These are phyloP conservation scores for Ogataea trehalophila DNA, from an alignment of 805 yeast species.

Conservation along the genomic window DNA sequence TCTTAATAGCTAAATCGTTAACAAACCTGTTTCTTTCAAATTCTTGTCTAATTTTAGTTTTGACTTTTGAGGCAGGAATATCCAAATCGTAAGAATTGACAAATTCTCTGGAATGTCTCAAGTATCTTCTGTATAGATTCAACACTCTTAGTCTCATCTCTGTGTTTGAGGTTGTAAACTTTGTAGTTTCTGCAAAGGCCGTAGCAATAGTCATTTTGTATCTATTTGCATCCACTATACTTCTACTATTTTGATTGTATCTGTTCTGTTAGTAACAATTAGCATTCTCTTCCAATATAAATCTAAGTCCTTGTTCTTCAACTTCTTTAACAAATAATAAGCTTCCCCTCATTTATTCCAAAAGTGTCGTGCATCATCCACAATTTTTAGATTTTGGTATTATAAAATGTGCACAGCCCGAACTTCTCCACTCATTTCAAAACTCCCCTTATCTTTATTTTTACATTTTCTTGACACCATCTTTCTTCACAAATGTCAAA, in stretches of 20 bases:
- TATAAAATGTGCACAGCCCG: too few relatives aligned
- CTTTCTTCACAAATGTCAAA: too few relatives aligned
- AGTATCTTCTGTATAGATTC: constrained; percentile 67
- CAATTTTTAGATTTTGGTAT: too few relatives aligned
- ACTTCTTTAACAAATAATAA: not conserved
- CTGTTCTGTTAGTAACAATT: not conserved
- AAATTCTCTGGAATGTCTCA: constrained; percentile 47
- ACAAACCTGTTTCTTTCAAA: constrained; percentile 81
- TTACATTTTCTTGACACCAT: too few relatives aligned
- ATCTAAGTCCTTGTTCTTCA: not conserved
- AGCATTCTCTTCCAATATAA: not conserved
- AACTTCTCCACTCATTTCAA: too few relatives aligned
- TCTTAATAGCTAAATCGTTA: constrained; percentile 56
- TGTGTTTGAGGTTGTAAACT: constrained; percentile 52
- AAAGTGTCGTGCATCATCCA: not conserved
- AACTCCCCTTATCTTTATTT: too few relatives aligned
- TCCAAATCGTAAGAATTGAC: constrained; percentile 67
- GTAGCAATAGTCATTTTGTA: constrained; percentile 58
- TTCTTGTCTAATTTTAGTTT: constrained; percentile 84
- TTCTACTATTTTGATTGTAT: not conserved
- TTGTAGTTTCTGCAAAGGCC: constrained; percentile 78
- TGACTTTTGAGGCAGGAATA: constrained; percentile 71
- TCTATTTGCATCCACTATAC: not conserved
- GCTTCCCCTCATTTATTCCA: not conserved
- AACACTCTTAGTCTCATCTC: constrained; percentile 64